Base-by-base conservation (phyloP, 2,329 filamentous ascomycete genomes). In the Alternaria consortialis region DNA sequence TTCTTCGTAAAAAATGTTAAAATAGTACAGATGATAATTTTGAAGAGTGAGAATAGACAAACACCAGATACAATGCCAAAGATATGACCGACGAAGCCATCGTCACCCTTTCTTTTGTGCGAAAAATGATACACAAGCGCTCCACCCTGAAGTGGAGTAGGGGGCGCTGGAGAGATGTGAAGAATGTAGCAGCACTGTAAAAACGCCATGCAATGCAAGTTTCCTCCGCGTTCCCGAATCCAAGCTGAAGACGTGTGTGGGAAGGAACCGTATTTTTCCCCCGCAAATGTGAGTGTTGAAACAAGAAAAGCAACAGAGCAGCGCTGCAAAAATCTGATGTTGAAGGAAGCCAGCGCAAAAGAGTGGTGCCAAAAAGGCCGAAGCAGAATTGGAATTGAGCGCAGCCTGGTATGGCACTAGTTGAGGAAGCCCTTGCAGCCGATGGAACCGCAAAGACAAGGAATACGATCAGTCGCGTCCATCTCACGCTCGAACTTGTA, bases 401-500 rank as follows among this genome's bases (percentile, higher is more conserved):
- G 47, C 11, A 52, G 11, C 27, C 17, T 48, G 32, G 6, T 5
- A 42, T 6, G 20, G 11, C 11, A 55, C 87, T 85, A 99, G 82
- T 99, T 99, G 81, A 99, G 92, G 84, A 98, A 99, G 66, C 95
- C 95, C 85, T 99, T 99, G 84, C 95, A 99, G 48, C 93, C 93
- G 31, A 94, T 89, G 43, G 94, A 97, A 62, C 95, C 95, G 80
- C 95, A 99, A 52, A 99, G 89, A 84, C 95, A 99, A 52, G 95
- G 95, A 72, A 99, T 97, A 66, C 95, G 92, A 80, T 99, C 95
- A 65, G 93, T 88, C 70, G 93, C 96, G 74, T 93, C 93, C 74
- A 96, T 92, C 81, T 99, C 95, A 72, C 95, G 91, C 83, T 99
- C 95, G 79, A 99, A 99, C 81, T 99, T 99, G 87, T 99, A 99